Evolutionary conservation across 768 basidiomycete genomes (phyloP).

Genomic region (Auriculariales sp.): DNA sequence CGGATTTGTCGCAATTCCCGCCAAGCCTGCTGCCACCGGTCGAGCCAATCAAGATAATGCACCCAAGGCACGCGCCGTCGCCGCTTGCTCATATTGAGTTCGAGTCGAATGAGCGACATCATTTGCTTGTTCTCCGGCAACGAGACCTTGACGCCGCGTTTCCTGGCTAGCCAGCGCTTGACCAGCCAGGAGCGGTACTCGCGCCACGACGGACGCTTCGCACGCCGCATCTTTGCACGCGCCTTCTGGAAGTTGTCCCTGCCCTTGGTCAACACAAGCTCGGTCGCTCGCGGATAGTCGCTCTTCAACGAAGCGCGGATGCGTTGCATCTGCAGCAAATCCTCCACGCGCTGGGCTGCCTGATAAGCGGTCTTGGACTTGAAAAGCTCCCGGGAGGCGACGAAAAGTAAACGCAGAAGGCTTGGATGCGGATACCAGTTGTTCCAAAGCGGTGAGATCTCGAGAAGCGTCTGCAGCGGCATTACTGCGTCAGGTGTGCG

Average conservation of each 20-base stretch:
- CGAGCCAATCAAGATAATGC: neutral
- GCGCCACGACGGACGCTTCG: neutral
- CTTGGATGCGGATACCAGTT: conserved; percentile 46
- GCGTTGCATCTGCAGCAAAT: too few relatives aligned
- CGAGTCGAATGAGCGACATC: neutral
- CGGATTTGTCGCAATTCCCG: neutral
- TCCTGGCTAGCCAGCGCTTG: neutral
- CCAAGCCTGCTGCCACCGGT: neutral
- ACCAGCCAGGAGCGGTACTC: neutral
- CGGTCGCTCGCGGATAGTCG: neutral
- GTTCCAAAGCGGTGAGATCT: conserved; percentile 49
- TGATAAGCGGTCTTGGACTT: too few relatives aligned
- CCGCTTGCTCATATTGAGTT: neutral
- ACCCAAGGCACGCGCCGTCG: neutral
- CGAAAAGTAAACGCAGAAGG: neutral
- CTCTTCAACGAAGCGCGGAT: neutral
- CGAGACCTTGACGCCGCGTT: neutral
- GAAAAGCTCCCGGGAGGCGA: neutral
- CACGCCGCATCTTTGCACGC: neutral
- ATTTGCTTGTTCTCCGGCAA: neutral
- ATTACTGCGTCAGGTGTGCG: conserved; percentile 34
- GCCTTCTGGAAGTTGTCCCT: neutral
- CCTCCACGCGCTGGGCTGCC: too few relatives aligned
- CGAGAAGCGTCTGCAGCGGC: conserved; percentile 43
- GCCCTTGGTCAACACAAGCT: neutral